Conservation (phyloP, 2,329 filamentous ascomycete species). For the Penicillium sp. region DNA sequence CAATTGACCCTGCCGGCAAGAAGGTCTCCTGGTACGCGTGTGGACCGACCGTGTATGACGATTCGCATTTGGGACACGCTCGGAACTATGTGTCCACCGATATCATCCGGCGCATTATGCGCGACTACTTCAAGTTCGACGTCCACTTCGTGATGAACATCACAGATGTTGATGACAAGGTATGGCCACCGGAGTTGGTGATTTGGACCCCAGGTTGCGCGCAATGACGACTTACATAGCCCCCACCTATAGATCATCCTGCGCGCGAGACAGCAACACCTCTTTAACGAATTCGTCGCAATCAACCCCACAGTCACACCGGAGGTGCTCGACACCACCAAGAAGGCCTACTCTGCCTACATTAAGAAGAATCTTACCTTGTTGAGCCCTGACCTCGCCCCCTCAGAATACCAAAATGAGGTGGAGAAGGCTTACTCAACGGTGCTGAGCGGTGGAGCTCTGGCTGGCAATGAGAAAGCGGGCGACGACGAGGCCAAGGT, state of each 20-base stretch:
- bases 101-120: slow-evolving; percentile 78
- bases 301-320: slow-evolving; percentile 46
- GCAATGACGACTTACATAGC: slow-evolving; percentile 8
- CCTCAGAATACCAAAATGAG: slow-evolving; percentile 49
- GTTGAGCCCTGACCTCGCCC: slow-evolving; percentile 45
- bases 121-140: slow-evolving; percentile 78
- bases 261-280: slow-evolving; percentile 70
- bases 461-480: slow-evolving; percentile 56
- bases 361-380: slow-evolving; percentile 67
- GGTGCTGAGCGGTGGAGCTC: slow-evolving; percentile 55
- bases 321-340: slow-evolving; percentile 51
- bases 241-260: slow-evolving; percentile 56
- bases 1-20: slow-evolving; percentile 64
- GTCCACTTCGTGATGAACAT: slow-evolving; percentile 92
- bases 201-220: not conserved
- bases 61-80: slow-evolving; percentile 78
- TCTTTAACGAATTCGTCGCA: slow-evolving; percentile 68
- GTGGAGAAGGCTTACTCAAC: slow-evolving; percentile 54
- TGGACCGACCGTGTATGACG: slow-evolving; percentile 82
- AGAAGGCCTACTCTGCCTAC: slow-evolving; percentile 56
- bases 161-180: slow-evolving; percentile 78
- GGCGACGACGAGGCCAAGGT: slow-evolving; percentile 81
- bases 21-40: slow-evolving; percentile 86
- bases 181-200: slow-evolving; percentile 26
- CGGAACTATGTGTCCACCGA: slow-evolving; percentile 90